Percentiles rank a stretch among this genome's conserved stretches.
Conservation (phyloP, 2,329 filamentous ascomycete genomes). For the Chaetomiaceae sp. region DNA sequence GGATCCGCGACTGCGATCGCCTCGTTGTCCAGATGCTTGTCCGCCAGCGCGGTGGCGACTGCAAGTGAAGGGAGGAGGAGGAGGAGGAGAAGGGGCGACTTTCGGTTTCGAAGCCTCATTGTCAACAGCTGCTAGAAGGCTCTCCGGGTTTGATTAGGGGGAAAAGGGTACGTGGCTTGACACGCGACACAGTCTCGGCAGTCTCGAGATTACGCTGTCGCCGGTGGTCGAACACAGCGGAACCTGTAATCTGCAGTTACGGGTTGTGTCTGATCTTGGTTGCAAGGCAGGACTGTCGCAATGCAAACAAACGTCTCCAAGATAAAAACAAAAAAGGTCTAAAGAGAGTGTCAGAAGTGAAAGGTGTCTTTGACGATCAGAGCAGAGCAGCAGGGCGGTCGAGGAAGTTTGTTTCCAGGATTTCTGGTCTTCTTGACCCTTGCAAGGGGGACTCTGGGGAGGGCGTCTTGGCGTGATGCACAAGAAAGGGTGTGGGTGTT, state of each 20-base stretch:
- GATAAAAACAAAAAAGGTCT: neutral
- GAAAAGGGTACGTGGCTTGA: neutral
- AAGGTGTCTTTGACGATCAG: neutral
- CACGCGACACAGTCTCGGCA: neutral
- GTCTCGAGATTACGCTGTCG: neutral
- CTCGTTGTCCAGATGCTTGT: constrained; percentile 23
- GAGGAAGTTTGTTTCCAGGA: neutral
- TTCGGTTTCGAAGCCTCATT: constrained; percentile 56
- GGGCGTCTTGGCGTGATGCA: constrained; percentile 20
- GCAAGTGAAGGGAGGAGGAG: constrained; percentile 56
- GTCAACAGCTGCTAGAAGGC: constrained; percentile 24
- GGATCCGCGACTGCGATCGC: constrained; percentile 26
- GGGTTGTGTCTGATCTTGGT: too few relatives aligned
- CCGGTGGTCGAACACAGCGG: too few relatives aligned
- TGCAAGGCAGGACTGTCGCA: too few relatives aligned
- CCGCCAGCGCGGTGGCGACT: constrained; percentile 36
- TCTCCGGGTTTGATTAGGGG: too few relatives aligned
- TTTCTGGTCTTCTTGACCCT: neutral
- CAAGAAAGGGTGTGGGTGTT: constrained; percentile 19
- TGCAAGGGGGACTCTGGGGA: constrained; percentile 14
- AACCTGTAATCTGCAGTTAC: too few relatives aligned
- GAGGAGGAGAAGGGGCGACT: constrained; percentile 55
- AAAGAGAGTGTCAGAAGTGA: constrained; percentile 14
- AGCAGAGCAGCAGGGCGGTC: neutral
- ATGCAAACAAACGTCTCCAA: neutral